Conservation (phyloP, 306 rosid genomes). For the Inga laurina region DNA sequence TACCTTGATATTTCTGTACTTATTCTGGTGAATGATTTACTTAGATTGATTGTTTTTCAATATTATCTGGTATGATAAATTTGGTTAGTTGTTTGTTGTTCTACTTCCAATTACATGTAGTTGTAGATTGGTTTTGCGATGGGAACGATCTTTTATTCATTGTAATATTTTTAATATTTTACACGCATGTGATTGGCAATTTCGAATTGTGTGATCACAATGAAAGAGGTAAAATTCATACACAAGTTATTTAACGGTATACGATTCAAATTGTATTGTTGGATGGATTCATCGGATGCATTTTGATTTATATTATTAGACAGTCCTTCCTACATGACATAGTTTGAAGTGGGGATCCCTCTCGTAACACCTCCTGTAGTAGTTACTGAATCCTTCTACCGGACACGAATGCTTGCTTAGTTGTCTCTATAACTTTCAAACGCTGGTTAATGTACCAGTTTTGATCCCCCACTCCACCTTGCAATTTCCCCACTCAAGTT, state of each 20-base stretch:
- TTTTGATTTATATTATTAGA: not conserved
- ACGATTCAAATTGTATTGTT: no score
- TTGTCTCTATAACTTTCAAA: no score
- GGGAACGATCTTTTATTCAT: not conserved
- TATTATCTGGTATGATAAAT: not conserved
- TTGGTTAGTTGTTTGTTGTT: not conserved
- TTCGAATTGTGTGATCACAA: not conserved
- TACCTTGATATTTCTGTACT: not conserved
- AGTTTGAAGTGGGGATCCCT: not conserved
- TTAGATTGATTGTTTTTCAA: not conserved
- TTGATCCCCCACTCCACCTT: not conserved
- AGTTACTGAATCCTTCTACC: not conserved
- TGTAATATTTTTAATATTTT: not conserved
- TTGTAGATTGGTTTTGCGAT: not conserved
- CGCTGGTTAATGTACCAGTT: not conserved
- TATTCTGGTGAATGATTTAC: not conserved
- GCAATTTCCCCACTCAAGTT: not conserved
- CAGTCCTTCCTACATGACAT: not conserved
- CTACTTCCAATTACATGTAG: not conserved
- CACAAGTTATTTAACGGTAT: not conserved
- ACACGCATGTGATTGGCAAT: not conserved
- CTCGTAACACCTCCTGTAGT: not conserved
- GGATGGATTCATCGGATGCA: not conserved
- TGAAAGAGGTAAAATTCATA: not conserved
- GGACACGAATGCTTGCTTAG: not conserved